Percentiles rank a stretch among this genome's conserved stretches.
These are phyloP conservation scores for Pyrrhoderma lamaoense DNA, from an alignment of 1,284 basidiomycete species.

Conservation along the genomic window DNA sequence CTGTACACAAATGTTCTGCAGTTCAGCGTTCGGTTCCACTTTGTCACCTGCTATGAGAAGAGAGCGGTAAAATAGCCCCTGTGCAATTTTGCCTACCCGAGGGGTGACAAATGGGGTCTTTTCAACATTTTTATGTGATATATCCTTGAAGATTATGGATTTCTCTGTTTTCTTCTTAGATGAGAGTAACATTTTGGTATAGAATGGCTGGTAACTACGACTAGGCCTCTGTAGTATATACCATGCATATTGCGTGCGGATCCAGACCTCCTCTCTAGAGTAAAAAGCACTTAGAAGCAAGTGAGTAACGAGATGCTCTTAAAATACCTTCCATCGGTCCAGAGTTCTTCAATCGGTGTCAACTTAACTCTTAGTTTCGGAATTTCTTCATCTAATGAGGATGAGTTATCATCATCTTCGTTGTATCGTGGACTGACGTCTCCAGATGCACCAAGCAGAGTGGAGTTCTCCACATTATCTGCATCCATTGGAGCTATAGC, in stretches of 20 bases:
- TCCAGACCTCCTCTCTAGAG: conserved; percentile 31
- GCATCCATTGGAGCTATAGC: conserved; percentile 29
- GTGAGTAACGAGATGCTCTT: background rate
- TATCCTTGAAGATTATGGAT: background rate
- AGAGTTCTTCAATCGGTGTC: conserved; percentile 37
- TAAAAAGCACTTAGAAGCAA: background rate
- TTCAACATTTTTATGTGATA: background rate
- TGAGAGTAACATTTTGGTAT: background rate
- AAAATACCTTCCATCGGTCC: conserved; percentile 33
- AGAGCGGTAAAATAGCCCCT: conserved; percentile 40
- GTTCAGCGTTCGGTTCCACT: background rate
- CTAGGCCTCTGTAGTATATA: conserved; percentile 49
- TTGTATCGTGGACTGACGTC: conserved; percentile 21
- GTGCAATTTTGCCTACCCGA: conserved; percentile 37
- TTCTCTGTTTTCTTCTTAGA: background rate
- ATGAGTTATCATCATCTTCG: conserved; percentile 21
- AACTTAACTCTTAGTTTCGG: conserved; percentile 34
- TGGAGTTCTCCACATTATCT: conserved; percentile 13
- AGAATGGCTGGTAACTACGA: background rate
- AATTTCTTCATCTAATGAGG: conserved; percentile 11
- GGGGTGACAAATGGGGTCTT: conserved; percentile 42
- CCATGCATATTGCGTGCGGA: conserved; percentile 45
- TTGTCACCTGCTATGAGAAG: conserved; percentile 32
- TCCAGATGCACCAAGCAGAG: conserved; percentile 10
- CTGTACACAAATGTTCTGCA: conserved; percentile 23